phyloP scores from a whole-genome alignment of 139 green algal species.

The Chloropicon primus region DNA sequence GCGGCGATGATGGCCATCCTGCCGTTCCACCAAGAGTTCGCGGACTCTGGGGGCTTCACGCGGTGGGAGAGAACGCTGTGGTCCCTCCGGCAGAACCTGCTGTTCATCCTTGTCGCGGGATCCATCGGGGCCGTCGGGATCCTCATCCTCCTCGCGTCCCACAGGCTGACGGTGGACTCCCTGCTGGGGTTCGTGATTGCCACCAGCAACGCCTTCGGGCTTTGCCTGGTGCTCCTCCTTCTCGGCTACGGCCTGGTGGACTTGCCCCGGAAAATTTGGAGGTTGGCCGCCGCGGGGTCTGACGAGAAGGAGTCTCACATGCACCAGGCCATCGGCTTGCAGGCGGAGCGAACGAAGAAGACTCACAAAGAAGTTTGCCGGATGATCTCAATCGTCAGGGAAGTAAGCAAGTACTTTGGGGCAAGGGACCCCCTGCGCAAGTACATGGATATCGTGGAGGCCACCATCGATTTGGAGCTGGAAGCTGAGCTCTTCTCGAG shows the following conservation, averaged over 20 bases:
- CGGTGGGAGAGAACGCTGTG: conserved; percentile 13
- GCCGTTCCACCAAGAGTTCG: conserved; percentile 35
- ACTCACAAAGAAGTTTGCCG: conserved; percentile 16
- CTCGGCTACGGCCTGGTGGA: conserved; percentile 48
- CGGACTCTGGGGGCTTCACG: conserved; percentile 30
- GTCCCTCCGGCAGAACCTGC: conserved; percentile 26
- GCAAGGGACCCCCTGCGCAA: conserved; percentile 16
- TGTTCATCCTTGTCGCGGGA: conserved; percentile 25
- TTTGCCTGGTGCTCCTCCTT: conserved; percentile 32
- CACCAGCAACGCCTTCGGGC: conserved; percentile 13
- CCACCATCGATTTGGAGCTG: not conserved
- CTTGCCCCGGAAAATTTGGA: conserved; percentile 41
- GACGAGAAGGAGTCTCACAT: not conserved
- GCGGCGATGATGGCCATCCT: conserved; percentile 29
- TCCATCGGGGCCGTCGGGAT: not conserved
- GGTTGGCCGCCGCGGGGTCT: conserved; percentile 4
- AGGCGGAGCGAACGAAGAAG: not conserved
- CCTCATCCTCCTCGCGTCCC: conserved; percentile 1
- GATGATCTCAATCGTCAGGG: conserved; percentile 11
- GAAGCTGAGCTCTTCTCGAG: not conserved
- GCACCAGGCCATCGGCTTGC: not conserved
- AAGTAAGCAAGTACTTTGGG: conserved; percentile 19
- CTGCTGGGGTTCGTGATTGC: conserved; percentile 43
- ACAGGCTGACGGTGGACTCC: conserved; percentile 20
- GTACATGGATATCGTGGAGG: conserved; percentile 29